Percentiles rank a stretch among this genome's conserved stretches.
Conservation (phyloP, 176 grass and related monocot species). For the Dendrocalamus sinicus region DNA sequence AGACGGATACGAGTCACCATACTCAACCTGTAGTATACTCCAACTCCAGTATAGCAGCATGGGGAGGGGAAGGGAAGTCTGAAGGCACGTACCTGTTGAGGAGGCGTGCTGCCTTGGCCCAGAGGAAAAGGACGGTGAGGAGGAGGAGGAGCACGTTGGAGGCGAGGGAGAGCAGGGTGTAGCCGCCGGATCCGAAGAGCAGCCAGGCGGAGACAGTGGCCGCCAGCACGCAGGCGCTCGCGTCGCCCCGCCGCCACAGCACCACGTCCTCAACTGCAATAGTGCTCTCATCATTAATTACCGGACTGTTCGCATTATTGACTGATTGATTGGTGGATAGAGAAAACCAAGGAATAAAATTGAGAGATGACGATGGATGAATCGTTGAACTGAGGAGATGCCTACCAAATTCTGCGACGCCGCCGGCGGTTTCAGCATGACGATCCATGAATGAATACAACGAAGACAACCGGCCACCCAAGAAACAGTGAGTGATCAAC, state of each 20-base stretch:
- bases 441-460: not conserved
- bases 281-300: no score
- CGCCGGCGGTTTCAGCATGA: not conserved
- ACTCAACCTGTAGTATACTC: no score
- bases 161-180: conserved; percentile 67
- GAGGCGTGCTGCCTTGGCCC: conserved; percentile 72
- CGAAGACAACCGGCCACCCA: no score
- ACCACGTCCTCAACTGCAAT: conserved; percentile 69
- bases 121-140: conserved; percentile 74
- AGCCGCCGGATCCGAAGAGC: conserved; percentile 50
- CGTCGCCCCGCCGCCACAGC: conserved; percentile 70
- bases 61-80: no score
- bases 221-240: conserved; percentile 48
- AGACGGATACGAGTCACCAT: no score
- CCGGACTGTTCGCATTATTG: no score
- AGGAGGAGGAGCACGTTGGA: conserved; percentile 81
- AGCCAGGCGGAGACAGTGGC: conserved; percentile 57
- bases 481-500: not conserved
- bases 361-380: no score
- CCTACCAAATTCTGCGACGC: not conserved
- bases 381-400: not conserved
- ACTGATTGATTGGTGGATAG: not conserved
- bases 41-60: no score
- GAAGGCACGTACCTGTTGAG: conserved; percentile 60
- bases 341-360: not conserved